phyloP scores from a whole-genome alignment of 177 flowering plant species.

The Vitis hybrid region DNA sequence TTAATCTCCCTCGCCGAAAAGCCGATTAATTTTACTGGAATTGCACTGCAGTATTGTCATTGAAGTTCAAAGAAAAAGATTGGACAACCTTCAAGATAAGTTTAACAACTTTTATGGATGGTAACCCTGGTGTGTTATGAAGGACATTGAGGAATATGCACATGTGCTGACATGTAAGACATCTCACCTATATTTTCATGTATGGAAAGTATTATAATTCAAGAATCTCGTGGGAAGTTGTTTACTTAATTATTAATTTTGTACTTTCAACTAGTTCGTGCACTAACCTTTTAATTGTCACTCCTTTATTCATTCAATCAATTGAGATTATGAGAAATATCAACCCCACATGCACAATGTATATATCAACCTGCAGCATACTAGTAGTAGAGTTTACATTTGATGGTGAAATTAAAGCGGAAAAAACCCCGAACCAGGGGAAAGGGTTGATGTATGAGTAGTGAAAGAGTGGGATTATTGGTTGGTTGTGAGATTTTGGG shows the following conservation, averaged over 20 bases:
- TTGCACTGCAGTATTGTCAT: constrained; percentile 3
- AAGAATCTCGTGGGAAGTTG: constrained; percentile 1
- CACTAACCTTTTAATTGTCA: background rate
- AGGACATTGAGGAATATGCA: background rate
- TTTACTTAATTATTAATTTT: background rate
- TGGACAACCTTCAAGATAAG: constrained; percentile 15
- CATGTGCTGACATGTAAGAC: constrained; percentile 16
- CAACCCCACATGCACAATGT: background rate
- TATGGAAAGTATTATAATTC: constrained; percentile 7
- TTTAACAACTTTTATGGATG: background rate
- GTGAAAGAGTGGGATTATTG: background rate
- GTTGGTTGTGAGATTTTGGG: constrained; percentile 7
- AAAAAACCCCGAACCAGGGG: no score
- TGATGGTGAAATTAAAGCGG: no score
- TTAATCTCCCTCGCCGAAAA: background rate
- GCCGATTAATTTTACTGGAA: background rate
- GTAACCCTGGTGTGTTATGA: background rate
- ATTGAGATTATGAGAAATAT: background rate
- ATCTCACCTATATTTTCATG: constrained; percentile 12
- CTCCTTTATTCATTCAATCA: background rate
- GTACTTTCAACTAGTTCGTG: background rate
- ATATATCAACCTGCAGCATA: no score
- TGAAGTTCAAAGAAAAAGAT: constrained; percentile 20
- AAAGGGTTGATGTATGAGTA: no score
- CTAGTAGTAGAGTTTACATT: no score